A percentile compares a stretch with the other conserved stretches of the same genome.
phyloP scores from a whole-genome alignment of 2,329 filamentous ascomycete genomes.

The Scedosporium minutisporum region DNA sequence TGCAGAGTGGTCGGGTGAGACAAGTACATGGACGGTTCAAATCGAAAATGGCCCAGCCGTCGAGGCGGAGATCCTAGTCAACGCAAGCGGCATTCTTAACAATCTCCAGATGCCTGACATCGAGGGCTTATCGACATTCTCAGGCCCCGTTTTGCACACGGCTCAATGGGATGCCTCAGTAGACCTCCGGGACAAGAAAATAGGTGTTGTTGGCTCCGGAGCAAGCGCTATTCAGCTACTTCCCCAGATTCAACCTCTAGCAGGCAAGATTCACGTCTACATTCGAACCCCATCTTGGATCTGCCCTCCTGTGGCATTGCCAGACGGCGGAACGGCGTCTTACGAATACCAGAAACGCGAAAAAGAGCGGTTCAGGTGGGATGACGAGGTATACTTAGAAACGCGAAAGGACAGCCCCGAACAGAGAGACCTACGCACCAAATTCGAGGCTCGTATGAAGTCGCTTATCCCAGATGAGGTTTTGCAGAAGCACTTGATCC shows the following conservation, averaged over 20 bases:
- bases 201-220: background rate
- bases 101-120: background rate
- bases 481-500: background rate
- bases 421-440: constrained; percentile 6
- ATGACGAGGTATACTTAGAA: background rate
- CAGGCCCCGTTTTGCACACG: constrained; percentile 27
- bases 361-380: background rate
- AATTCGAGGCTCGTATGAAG: constrained; percentile 27
- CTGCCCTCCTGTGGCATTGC: background rate
- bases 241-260: background rate
- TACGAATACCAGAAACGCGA: background rate
- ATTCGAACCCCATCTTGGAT: background rate
- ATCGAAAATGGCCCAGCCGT: constrained; percentile 12
- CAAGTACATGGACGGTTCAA: constrained; percentile 21
- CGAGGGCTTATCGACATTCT: background rate
- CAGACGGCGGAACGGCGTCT: background rate
- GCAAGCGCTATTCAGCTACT: background rate
- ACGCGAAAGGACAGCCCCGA: background rate
- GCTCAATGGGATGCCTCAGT: constrained; percentile 40
- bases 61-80: background rate
- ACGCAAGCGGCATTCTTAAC: background rate
- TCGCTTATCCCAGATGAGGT: constrained; percentile 21
- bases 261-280: background rate
- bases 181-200: constrained; percentile 29
- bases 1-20: constrained; percentile 24